A percentile compares a stretch with the other conserved stretches of the same genome.
Evolutionary conservation across 768 basidiomycete genomes (phyloP).

Genomic region (Hygrophorus pudorinus): DNA sequence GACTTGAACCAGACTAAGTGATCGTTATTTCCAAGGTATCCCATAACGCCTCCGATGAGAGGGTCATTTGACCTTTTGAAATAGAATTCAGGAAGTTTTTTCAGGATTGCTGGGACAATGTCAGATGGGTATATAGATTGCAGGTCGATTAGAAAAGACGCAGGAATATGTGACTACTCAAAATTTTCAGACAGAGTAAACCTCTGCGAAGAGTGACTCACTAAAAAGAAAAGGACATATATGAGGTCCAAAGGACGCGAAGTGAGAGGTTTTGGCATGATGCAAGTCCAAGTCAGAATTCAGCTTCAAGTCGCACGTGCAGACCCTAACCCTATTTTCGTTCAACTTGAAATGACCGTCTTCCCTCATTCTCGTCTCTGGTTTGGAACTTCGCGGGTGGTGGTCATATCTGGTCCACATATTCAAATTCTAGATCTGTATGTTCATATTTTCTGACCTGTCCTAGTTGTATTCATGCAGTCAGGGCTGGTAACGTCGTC

Average conservation of each 20-base stretch:
- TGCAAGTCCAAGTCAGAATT: conserved; percentile 6
- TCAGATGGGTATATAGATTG: conserved; percentile 53
- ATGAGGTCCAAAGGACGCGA: conserved; percentile 55
- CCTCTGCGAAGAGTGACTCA: conserved; percentile 17
- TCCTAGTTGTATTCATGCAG: neutral
- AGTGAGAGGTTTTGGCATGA: conserved; percentile 25
- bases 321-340: conserved; percentile 10
- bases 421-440: conserved; percentile 55
- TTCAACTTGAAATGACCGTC: conserved; percentile 23
- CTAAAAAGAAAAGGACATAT: conserved; percentile 66
- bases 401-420: conserved; percentile 47
- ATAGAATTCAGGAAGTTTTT: conserved; percentile 38
- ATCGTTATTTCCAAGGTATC: conserved; percentile 24
- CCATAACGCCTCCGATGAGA: conserved; percentile 43
- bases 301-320: conserved; percentile 13
- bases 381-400: conserved; percentile 20
- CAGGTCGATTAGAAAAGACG: conserved; percentile 60
- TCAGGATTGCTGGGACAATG: conserved; percentile 38
- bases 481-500: conserved; percentile 44
- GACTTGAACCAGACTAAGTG: conserved; percentile 53
- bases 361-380: conserved; percentile 45
- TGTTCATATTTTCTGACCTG: conserved; percentile 13
- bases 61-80: conserved; percentile 56
- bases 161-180: conserved; percentile 49
- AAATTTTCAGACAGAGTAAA: neutral